Base-by-base conservation (phyloP, 2,329 filamentous ascomycete species). In the Aspergillus cejpii region DNA sequence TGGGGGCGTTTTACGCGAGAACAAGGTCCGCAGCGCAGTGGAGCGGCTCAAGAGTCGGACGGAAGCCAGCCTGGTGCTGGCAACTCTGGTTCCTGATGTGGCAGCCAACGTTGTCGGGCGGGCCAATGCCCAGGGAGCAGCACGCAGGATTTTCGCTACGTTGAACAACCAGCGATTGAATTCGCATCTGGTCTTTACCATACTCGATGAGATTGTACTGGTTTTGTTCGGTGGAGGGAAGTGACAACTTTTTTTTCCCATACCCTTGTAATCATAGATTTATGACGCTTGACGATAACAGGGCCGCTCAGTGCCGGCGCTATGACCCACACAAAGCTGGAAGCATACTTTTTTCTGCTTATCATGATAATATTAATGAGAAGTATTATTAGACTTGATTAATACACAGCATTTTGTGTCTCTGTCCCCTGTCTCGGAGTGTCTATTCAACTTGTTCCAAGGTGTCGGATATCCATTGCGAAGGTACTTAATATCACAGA, bases 81-180 rank as follows among this genome's bases (percentile, higher is more conserved):
- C 85, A 7, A 94, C 89, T 7, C 76, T 98, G 39, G 76, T 98
- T 15, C 92, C 92, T 2, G 92, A 98, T 64, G 64, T 98, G 45
- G 91, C 87, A 6, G 89, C 85, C 6, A 95, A 86, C 67, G 94
- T 98, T 5, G 94, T 98, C 12, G 92, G 92, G 3, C 79, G 89
- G 58, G 79, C 84, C 34, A 98, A 98, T 70, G 92, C 94, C 12
- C 86, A 94, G 64, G 85, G 84, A 44, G 92, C 92, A 17, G 90
- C 89, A 51, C 79, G 91, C 55, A 85, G 90, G 58, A 80, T 97
- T 38, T 87, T 94, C 71, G 90, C 89, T 7, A 89, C 87, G 37
- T 73, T 97, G 55, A 98, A 98, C 66, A 98, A 97, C 68, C 77
- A 81, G 47, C 77, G 88, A 52, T 73, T 98, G 55, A 96, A 97